Base-by-base conservation (phyloP, 164 flowering plant genomes). In the Amborella trichopoda region DNA sequence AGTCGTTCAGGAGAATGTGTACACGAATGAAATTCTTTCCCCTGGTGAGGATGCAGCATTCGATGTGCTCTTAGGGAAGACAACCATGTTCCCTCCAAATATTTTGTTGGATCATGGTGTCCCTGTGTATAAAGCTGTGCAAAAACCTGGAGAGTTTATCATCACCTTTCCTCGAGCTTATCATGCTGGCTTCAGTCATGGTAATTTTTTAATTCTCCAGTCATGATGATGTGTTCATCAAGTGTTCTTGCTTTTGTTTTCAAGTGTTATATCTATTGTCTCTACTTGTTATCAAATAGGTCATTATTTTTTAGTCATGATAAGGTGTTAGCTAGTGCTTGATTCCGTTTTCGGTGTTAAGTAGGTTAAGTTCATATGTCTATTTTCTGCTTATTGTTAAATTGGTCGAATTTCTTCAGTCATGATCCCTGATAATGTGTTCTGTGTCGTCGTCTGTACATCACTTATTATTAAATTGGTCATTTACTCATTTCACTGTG, bases 111-210 rank as follows among this genome's bases (percentile, higher is more conserved):
- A 88, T 22, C 83, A 79, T 56, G 60, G 56, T 54, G 86, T 88
- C 26, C 96, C 99, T 45, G 94, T 87, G 23, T 88, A 68, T 61
- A 88, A 75, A 63, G 94, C 99, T 37, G 81, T 84, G 28, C 99
- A 93, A 50, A 82, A 80, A 27, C 99, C 96, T 45, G 99, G 99
- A 49, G 99, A 93, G 56, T 93, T 73, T 59, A 58, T 93, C 24
- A 62, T 93, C 50, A 87, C 99, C 18, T 93, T 93, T 57, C 99
- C 99, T 38, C 73, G 95, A 30, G 90, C 99, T 48, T 93, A 93
- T 64, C 96, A 93, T 79, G 84, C 96, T 23, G 99, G 99, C 44
- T 93, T 93, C 48, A 88, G 99, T 60, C 99, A 93, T 69, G 99
- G 99, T 93, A 75, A 47, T 66, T 8, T 38, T 38, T 38, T 16